A percentile compares a stretch with the other conserved stretches of the same genome.
These are phyloP conservation scores for Picocystis sp. DNA, from an alignment of 163 green algal species.

Conservation along the genomic window DNA sequence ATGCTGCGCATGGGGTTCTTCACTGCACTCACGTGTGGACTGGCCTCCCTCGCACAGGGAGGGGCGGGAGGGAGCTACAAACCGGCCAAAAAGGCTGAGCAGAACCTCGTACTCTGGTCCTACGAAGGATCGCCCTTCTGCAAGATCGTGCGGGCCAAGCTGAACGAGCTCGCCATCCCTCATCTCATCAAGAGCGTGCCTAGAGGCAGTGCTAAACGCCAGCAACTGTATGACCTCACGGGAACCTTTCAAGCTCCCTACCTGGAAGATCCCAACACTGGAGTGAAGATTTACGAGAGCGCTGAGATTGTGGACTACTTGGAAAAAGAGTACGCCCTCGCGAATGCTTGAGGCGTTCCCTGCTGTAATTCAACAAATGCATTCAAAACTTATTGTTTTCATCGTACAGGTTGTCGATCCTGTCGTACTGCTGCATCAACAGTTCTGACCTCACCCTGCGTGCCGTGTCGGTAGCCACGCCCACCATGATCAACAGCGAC, in stretches of 20 bases:
- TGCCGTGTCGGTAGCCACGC: conserved; percentile 84
- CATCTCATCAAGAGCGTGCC: conserved; percentile 45
- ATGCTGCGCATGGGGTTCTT: conserved; percentile 36
- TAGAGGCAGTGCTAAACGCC: conserved; percentile 54
- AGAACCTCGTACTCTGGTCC: conserved; percentile 72
- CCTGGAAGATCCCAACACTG: conserved; percentile 78
- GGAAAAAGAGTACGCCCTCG: conserved; percentile 34
- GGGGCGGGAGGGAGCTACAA: conserved; percentile 21
- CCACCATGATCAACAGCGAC: conserved; percentile 81
- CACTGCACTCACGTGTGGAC: conserved; percentile 46
- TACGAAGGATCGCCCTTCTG: conserved; percentile 42
- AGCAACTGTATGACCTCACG: conserved; percentile 50
- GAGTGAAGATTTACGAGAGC: conserved; percentile 75
- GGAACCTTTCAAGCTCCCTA: conserved; percentile 71
- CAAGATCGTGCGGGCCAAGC: conserved; percentile 49
- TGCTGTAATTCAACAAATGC: background rate
- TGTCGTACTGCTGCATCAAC: conserved; percentile 14
- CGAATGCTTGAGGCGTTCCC: too few relatives aligned
- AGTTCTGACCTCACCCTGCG: conserved; percentile 59
- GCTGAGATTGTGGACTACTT: conserved; percentile 74
- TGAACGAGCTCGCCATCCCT: conserved; percentile 81
- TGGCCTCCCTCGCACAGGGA: conserved; percentile 23
- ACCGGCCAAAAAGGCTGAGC: conserved; percentile 24
- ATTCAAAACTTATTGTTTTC: conserved; percentile 8
- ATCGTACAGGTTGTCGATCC: conserved; percentile 4